Conservation (phyloP, 2,329 filamentous ascomycete species). For the Arachnomyces sp. region DNA sequence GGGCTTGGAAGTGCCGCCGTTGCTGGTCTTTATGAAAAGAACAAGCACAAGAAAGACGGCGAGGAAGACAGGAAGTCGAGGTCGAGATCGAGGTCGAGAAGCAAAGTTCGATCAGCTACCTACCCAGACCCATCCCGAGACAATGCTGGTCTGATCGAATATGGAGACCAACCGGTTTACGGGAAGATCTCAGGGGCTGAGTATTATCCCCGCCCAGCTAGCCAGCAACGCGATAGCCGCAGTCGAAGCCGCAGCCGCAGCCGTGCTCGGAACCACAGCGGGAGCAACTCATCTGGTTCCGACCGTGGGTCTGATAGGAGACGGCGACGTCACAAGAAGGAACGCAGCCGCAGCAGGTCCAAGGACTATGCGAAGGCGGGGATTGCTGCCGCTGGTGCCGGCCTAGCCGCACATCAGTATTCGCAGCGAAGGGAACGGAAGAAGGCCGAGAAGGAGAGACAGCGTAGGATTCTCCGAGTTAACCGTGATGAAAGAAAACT, state of each 20-base stretch:
- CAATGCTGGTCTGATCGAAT: constrained; percentile 51
- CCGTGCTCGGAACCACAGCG: constrained; percentile 27
- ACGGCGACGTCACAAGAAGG: constrained; percentile 22
- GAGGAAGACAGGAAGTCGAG: constrained; percentile 34
- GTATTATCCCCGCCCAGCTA: constrained; percentile 37
- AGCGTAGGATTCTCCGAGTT: constrained; percentile 35
- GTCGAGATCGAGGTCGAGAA: constrained; percentile 41
- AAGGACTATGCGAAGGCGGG: constrained; percentile 45
- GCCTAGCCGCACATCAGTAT: constrained; percentile 50
- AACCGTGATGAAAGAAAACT: too few species aligned
- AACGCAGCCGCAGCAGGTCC: constrained; percentile 31
- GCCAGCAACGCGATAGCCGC: constrained; percentile 29
- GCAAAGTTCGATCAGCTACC: constrained; percentile 30
- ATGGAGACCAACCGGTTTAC: constrained; percentile 55
- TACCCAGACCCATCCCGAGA: constrained; percentile 34
- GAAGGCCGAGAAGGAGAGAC: constrained; percentile 44
- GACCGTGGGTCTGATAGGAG: constrained; percentile 26
- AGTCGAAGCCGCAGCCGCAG: constrained; percentile 43
- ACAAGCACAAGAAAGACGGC: constrained; percentile 51
- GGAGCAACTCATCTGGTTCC: constrained; percentile 30
- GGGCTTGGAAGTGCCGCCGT: constrained; percentile 54
- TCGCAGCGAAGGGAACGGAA: constrained; percentile 49
- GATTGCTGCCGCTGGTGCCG: constrained; percentile 50
- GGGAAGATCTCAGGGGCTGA: constrained; percentile 43
- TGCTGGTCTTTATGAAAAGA: constrained; percentile 55